A percentile compares a stretch with the other conserved stretches of the same genome.
phyloP scores from a whole-genome alignment of 805 yeast species.

The Pichia cephalocereana region DNA sequence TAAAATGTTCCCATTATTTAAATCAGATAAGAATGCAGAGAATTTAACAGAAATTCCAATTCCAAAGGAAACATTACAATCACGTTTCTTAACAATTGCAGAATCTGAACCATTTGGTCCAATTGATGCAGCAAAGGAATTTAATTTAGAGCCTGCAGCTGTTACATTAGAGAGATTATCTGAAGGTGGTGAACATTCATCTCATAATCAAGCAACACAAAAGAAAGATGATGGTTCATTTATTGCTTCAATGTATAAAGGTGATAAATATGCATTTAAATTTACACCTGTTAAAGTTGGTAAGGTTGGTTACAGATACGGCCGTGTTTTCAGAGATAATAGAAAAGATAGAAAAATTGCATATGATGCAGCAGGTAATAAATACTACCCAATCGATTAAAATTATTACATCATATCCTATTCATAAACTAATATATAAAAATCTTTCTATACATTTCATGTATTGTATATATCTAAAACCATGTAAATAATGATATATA shows the following conservation, averaged over 20 bases:
- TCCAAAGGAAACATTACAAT: constrained; percentile 71
- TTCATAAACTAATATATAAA: background rate
- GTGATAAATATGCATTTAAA: constrained; percentile 64
- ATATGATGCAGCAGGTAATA: constrained; percentile 60
- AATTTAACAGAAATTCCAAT: constrained; percentile 91
- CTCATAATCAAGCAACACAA: constrained; percentile 22
- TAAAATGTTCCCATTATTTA: constrained; percentile 72
- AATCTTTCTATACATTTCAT: background rate
- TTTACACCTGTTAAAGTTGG: constrained; percentile 78
- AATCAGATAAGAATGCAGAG: constrained; percentile 43
- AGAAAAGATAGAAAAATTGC: constrained; percentile 75
- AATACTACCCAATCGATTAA: constrained; percentile 24
- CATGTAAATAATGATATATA: background rate
- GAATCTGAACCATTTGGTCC: constrained; percentile 96
- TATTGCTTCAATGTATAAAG: constrained; percentile 51
- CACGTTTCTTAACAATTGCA: constrained; percentile 80
- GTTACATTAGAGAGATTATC: constrained; percentile 64
- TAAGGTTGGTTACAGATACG: constrained; percentile 83
- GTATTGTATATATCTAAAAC: background rate
- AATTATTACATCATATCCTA: background rate
- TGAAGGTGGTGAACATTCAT: constrained; percentile 44
- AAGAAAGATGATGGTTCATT: constrained; percentile 28
- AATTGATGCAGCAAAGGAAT: constrained; percentile 80
- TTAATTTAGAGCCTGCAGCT: constrained; percentile 82
- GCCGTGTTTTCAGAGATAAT: constrained; percentile 82